Evolutionary conservation across 495 filamentous ascomycete genomes (phyloP), one percentile per base, ranked within the genome.

Genomic region (Penicillium turbatum): DNA sequence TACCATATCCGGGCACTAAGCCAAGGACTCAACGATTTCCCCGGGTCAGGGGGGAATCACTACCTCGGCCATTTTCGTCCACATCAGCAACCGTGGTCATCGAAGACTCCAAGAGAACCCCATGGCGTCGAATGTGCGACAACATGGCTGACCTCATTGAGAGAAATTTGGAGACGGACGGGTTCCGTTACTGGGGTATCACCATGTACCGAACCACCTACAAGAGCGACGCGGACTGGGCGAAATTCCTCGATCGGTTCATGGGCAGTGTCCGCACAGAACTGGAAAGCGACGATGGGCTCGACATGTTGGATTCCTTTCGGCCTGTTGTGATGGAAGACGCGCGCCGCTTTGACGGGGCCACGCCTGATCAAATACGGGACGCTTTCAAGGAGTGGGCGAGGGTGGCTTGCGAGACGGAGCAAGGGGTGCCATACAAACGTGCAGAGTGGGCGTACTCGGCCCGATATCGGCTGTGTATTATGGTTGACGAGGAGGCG

Each of bases 71-170:
- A 52, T 52, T 52, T 52, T 52, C 49, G 39, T 52, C 49, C 39
- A 52, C 49, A 43, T 43, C 49, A 52, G 21, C 49, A 44, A 52
- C 26, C 19, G 43, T 36, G 49, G 49, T 43, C 30, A 44, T 52
- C 26, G 16, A 52, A 52, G 49, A 52, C 19, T 52, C 49, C 39
- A 52, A 52, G n/a, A 52, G 39, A 52, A 52, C 49, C 49, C 49
- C 16, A 52, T 32, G 44, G 44, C 12, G 12, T 15, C 44, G 2
- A 47, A 2, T 47, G 8, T 10, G 5, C 30, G 11, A 24, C 7
- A 49, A 49, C 9, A 21, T 5, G 8, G 47, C 47, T 13, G 47
- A 49, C 36, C 13, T 26, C 47, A 46, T 53, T 21, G 51, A 53
- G 51, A 39, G 30, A 53, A 46, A 45, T 47, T 9, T 45, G 42